Conservation (phyloP, 2,329 filamentous ascomycete species). For the Dactylellina leptospora region DNA sequence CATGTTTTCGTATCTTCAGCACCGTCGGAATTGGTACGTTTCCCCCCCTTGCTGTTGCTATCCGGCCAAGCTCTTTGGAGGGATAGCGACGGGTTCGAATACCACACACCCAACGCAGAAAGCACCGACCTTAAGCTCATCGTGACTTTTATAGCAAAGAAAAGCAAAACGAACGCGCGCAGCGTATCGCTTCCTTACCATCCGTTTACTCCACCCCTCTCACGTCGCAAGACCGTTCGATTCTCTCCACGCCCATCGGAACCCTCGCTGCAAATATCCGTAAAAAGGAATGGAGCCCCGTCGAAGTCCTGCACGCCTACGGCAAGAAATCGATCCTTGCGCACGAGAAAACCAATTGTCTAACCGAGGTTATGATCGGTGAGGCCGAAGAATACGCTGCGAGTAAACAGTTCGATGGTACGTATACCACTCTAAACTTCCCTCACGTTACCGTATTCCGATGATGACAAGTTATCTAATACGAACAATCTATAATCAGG, state of each 20-base stretch:
- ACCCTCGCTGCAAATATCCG: constrained; percentile 81
- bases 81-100: constrained; percentile 1
- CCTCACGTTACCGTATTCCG: not conserved
- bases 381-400: constrained; percentile 77
- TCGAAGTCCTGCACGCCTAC: constrained; percentile 82
- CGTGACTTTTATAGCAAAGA: constrained; percentile 67
- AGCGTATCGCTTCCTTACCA: constrained; percentile 74
- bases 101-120: constrained; percentile 41
- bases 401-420: constrained; percentile 58
- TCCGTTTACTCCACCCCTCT: constrained; percentile 73
- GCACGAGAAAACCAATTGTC: constrained; percentile 85
- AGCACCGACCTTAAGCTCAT: not conserved
- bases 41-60: not conserved
- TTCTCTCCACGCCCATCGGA: constrained; percentile 77
- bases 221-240: constrained; percentile 70
- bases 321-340: constrained; percentile 85
- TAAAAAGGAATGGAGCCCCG: constrained; percentile 70
- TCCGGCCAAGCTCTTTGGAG: not conserved
- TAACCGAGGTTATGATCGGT: constrained; percentile 84
- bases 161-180: constrained; percentile 79
- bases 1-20: constrained; percentile 51
- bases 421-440: constrained; percentile 50
- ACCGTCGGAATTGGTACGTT: constrained; percentile 41
- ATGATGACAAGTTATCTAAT: too few species aligned
- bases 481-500: too few species aligned